Percentiles rank a stretch among this genome's conserved stretches.
Conservation (phyloP, 306 rosid genomes). For the Lathyrus sativus region DNA sequence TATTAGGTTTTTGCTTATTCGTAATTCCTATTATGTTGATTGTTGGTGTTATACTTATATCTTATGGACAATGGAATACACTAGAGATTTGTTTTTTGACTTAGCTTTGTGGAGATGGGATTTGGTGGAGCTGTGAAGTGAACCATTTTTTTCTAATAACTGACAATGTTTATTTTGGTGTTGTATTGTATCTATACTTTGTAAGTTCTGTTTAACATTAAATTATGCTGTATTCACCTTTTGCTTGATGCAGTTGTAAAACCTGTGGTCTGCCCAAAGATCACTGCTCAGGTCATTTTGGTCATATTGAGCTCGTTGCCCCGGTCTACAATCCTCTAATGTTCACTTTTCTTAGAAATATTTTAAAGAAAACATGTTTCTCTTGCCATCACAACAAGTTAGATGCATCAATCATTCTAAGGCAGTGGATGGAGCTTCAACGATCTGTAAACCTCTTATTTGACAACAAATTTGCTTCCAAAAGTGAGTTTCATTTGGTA, state of each 20-base stretch:
- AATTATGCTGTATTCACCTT: constrained; percentile 9
- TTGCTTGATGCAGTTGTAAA: constrained; percentile 65
- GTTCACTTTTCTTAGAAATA: no score
- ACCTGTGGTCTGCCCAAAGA: no score
- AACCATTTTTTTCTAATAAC: not conserved
- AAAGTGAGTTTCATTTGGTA: no score
- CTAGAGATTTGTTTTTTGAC: not conserved
- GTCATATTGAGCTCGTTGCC: no score
- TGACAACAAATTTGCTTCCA: no score
- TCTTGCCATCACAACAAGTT: no score
- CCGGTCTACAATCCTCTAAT: no score
- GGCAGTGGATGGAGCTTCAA: no score
- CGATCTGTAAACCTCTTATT: no score
- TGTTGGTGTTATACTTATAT: not conserved
- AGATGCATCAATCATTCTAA: no score
- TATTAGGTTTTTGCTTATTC: not conserved
- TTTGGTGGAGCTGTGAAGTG: not conserved
- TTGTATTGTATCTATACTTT: not conserved
- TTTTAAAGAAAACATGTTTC: no score
- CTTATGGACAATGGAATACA: no score
- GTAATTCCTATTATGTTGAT: not conserved
- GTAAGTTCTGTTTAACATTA: not conserved
- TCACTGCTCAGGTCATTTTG: constrained; percentile 81
- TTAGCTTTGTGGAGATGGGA: constrained; percentile 17
- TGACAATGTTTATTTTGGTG: not conserved